Conservation (phyloP, 139 green algal genomes). For the Cymbomonas tetramitiformis region DNA sequence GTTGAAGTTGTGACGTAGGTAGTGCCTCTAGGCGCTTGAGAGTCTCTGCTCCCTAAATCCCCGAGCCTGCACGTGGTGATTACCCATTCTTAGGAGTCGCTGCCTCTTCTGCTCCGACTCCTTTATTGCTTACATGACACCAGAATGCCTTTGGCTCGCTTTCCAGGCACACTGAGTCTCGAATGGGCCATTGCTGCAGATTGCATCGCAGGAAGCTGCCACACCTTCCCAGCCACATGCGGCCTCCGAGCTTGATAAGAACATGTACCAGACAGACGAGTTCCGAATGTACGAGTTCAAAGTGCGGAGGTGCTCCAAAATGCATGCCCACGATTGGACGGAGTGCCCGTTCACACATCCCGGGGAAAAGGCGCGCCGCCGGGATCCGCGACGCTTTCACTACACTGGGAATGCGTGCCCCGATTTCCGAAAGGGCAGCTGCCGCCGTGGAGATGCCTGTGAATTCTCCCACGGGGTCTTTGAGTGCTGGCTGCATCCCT, state of each 20-base stretch:
- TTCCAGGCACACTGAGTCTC: too few relatives aligned
- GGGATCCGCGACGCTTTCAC: slow-evolving; percentile 57
- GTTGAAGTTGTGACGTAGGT: too few relatives aligned
- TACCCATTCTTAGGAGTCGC: too few relatives aligned
- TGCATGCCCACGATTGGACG: slow-evolving; percentile 79
- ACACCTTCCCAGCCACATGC: too few relatives aligned
- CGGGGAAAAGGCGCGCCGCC: slow-evolving; percentile 73
- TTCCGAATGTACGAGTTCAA: slow-evolving; percentile 41
- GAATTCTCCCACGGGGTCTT: slow-evolving; percentile 89
- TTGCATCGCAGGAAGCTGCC: too few relatives aligned
- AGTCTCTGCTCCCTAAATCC: too few relatives aligned
- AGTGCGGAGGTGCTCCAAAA: slow-evolving; percentile 46
- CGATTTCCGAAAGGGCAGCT: slow-evolving; percentile 75
- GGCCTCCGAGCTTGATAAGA: slow-evolving; percentile 1
- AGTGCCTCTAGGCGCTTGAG: too few relatives aligned
- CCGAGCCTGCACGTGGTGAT: too few relatives aligned
- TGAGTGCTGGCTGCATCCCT: slow-evolving; percentile 91
- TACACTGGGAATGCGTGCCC: slow-evolving; percentile 89
- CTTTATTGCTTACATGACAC: too few relatives aligned
- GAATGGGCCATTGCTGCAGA: too few relatives aligned
- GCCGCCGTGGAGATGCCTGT: slow-evolving; percentile 65
- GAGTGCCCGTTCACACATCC: slow-evolving; percentile 87
- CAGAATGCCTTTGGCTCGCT: too few relatives aligned
- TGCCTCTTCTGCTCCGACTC: too few relatives aligned
- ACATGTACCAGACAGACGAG: slow-evolving; percentile 23